phyloP scores from a whole-genome alignment of 768 basidiomycete species.

The Suillus clintonianus region DNA sequence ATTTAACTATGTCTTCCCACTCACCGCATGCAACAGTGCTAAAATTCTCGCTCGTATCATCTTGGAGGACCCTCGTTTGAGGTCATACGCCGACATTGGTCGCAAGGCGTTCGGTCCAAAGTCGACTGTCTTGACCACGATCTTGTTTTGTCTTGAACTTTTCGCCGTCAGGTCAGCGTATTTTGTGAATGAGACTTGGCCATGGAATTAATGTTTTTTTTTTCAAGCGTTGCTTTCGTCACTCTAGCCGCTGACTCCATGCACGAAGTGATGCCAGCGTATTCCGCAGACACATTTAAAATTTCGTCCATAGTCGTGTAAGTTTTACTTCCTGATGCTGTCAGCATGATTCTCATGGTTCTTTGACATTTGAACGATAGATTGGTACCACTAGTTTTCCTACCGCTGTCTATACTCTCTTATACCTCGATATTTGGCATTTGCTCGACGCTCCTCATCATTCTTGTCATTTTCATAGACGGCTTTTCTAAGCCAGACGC shows the following conservation, averaged over 20 bases:
- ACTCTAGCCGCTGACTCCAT: constrained; percentile 89
- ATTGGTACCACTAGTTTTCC: constrained; percentile 83
- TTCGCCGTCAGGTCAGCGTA: constrained; percentile 72
- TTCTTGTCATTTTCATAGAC: constrained; percentile 79
- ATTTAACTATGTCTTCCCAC: constrained; percentile 7
- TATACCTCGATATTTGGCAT: constrained; percentile 88
- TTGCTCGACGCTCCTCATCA: constrained; percentile 71
- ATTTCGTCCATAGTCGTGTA: constrained; percentile 71
- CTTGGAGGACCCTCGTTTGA: constrained; percentile 62
- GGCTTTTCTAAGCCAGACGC: constrained; percentile 70
- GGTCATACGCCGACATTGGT: constrained; percentile 89
- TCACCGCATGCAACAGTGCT: constrained; percentile 51
- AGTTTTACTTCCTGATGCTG: constrained; percentile 18
- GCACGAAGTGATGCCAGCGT: constrained; percentile 65
- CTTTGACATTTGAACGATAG: constrained; percentile 5
- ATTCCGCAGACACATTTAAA: constrained; percentile 76
- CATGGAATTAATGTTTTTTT: neutral
- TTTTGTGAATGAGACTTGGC: neutral
- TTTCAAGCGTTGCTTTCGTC: constrained; percentile 75
- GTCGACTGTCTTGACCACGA: constrained; percentile 63
- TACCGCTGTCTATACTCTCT: constrained; percentile 85
- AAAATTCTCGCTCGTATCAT: constrained; percentile 85
- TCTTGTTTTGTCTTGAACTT: constrained; percentile 84
- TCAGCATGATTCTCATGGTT: neutral
- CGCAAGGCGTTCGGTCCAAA: constrained; percentile 83